phyloP scores from a whole-genome alignment of 306 rosid species.

The Corylus heterophylla region DNA sequence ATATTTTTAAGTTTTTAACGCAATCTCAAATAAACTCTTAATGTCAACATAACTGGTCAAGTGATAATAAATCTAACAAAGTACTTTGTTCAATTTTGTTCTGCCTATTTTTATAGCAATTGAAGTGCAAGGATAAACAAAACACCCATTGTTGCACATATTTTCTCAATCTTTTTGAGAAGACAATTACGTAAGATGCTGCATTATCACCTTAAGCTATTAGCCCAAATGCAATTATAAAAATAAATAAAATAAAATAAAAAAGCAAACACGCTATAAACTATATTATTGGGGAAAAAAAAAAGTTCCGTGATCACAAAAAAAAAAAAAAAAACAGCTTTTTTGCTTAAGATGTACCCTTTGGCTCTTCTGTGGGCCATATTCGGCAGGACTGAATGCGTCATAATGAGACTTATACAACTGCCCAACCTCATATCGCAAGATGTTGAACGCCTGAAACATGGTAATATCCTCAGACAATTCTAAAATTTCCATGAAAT shows the following conservation, averaged over 20 bases:
- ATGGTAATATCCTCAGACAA: slow-evolving; percentile 46
- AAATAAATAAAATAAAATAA: too few species aligned
- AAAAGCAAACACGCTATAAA: not conserved
- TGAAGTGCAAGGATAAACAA: not conserved
- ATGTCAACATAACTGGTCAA: not conserved
- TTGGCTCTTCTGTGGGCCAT: slow-evolving; percentile 73
- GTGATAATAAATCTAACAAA: not conserved
- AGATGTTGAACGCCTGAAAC: slow-evolving; percentile 86
- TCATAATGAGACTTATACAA: slow-evolving; percentile 77
- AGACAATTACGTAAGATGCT: not conserved
- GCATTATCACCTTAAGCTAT: not conserved
- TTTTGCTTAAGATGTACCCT: slow-evolving; percentile 56
- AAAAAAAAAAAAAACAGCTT: slow-evolving; percentile 10
- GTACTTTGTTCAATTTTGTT: not conserved
- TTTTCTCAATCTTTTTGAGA: not conserved
- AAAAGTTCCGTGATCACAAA: slow-evolving; percentile 11
- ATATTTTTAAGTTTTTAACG: too few species aligned
- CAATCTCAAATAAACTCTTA: too few species aligned
- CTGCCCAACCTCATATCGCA: slow-evolving; percentile 84
- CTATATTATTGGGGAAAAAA: not conserved
- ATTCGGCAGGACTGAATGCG: slow-evolving; percentile 55
- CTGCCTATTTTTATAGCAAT: not conserved
- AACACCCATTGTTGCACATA: too few species aligned
- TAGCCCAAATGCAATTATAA: not conserved
- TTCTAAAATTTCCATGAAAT: slow-evolving; percentile 45